A percentile compares a stretch with the other conserved stretches of the same genome.
Conservation (phyloP, 345 rosid species). For the Carallia pectinifolia region DNA sequence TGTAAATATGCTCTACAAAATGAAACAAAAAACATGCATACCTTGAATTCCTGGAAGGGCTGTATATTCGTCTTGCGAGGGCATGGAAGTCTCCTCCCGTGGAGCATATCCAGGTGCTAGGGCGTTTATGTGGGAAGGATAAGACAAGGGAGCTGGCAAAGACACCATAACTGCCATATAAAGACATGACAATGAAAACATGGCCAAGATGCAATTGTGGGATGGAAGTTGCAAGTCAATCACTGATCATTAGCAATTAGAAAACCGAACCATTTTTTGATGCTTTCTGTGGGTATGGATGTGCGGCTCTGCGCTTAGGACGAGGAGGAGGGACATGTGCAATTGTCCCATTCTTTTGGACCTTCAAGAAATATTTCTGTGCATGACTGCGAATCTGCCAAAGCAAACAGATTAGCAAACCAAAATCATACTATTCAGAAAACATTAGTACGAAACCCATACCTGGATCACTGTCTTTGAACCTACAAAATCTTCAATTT, state of each 20-base stretch:
- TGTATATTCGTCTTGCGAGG: conserved; percentile 48
- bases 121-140: conserved; percentile 39
- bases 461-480: conserved; percentile 99
- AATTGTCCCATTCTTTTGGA: conserved; percentile 82
- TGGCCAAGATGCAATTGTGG: not conserved
- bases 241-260: not conserved
- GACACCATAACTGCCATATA: conserved; percentile 49
- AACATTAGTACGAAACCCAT: conserved; percentile 14
- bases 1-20: conserved; percentile 28
- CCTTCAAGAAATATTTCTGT: conserved; percentile 93
- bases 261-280: conserved; percentile 64
- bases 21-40: conserved; percentile 31
- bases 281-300: conserved; percentile 85
- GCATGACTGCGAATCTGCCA: conserved; percentile 94
- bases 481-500: conserved; percentile 95
- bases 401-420: conserved; percentile 9
- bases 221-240: conserved; percentile 2
- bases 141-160: conserved; percentile 57
- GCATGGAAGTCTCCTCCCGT: conserved; percentile 65
- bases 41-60: conserved; percentile 56
- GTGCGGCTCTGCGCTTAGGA: conserved; percentile 93
- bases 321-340: conserved; percentile 99
- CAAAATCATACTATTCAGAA: not conserved
- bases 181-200: conserved; percentile 11
- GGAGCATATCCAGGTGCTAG: conserved; percentile 46